A percentile compares a stretch with the other conserved stretches of the same genome.
Conservation (phyloP, 148 eudicot species). For the Chenopodium suecicum region DNA sequence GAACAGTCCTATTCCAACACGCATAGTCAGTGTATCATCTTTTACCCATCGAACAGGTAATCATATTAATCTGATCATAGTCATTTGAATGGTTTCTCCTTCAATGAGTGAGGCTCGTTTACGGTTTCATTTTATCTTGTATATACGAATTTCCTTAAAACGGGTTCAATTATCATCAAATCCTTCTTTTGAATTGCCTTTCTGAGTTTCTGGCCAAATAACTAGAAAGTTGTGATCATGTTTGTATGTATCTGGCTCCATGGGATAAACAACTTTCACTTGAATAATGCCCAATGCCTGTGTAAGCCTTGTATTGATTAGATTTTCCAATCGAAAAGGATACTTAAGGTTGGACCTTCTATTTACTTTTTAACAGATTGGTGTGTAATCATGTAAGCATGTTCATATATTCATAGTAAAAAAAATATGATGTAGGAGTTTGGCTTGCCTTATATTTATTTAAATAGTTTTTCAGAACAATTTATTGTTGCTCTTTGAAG, state of each 20-base stretch:
- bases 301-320: not conserved
- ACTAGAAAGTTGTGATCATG: not conserved
- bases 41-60: slow-evolving; percentile 87
- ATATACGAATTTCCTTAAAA: not conserved
- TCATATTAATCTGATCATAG: slow-evolving; percentile 9
- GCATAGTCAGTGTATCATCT: slow-evolving; percentile 82
- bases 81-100: not conserved
- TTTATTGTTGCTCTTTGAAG: not conserved
- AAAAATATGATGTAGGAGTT: not conserved
- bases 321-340: not conserved
- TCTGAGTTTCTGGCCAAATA: not conserved
- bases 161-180: not conserved
- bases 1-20: slow-evolving; percentile 75
- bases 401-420: not conserved
- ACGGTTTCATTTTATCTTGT: not conserved
- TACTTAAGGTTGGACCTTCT: not conserved
- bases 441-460: not conserved
- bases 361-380: not conserved
- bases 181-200: not conserved
- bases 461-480: not conserved
- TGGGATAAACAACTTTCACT: not conserved
- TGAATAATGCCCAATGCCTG: not conserved
- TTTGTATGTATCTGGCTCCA: not conserved
- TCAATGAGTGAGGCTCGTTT: not conserved
- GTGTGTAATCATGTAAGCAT: not conserved